These are phyloP conservation scores for Paulownia fortunei DNA, from an alignment of 257 asterid species.

Conservation along the genomic window DNA sequence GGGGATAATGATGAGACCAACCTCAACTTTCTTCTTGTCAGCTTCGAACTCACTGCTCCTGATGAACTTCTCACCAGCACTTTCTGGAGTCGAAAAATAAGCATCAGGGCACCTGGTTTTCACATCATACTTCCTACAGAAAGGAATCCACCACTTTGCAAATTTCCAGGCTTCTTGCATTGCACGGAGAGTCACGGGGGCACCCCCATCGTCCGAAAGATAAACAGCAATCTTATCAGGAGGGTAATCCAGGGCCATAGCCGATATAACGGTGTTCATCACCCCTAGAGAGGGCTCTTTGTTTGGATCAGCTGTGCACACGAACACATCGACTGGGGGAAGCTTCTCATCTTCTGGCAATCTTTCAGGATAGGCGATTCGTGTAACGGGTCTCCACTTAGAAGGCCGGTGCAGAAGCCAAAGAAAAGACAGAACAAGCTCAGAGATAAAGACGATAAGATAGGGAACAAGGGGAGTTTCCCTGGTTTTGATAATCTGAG, in stretches of 20 bases:
- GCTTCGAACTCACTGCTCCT: conserved; percentile 34
- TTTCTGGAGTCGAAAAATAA: conserved; percentile 37
- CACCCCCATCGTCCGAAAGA: conserved; percentile 57
- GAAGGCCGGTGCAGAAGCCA: conserved; percentile 47
- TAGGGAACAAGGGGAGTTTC: conserved; percentile 35
- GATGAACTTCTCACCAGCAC: neutral
- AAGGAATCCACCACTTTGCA: conserved; percentile 49
- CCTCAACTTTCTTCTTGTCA: conserved; percentile 49
- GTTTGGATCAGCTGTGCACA: conserved; percentile 57
- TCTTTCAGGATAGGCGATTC: conserved; percentile 39
- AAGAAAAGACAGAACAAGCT: conserved; percentile 39
- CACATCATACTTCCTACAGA: conserved; percentile 46
- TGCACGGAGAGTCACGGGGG: conserved; percentile 41
- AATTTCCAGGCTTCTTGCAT: conserved; percentile 49
- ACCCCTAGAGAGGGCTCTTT: conserved; percentile 58
- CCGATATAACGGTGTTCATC: conserved; percentile 60
- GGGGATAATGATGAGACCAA: neutral
- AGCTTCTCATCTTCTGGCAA: conserved; percentile 43
- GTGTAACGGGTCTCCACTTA: conserved; percentile 41
- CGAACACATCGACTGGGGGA: conserved; percentile 49
- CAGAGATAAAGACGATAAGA: conserved; percentile 44
- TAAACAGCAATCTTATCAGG: conserved; percentile 52
- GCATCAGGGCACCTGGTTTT: conserved; percentile 46
- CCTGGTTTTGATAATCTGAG: neutral
- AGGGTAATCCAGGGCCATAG: conserved; percentile 59